Conservation (phyloP, 805 yeast species). For the Lipomyces orientalis region DNA sequence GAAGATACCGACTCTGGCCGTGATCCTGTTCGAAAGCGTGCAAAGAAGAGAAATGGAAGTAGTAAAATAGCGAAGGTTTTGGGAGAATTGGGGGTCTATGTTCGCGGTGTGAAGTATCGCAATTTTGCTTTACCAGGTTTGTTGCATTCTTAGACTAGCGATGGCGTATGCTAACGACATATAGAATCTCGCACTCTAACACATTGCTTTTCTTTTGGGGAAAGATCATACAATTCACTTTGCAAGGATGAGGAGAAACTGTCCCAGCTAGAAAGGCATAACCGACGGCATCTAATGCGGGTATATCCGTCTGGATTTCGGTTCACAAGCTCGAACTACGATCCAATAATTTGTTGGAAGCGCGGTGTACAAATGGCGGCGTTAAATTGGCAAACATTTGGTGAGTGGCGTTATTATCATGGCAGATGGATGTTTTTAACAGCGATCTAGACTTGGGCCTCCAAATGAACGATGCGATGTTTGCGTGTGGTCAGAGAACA, state of each 20-base stretch:
- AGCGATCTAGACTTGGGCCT: conserved; percentile 8
- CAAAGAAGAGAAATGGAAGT: conserved; percentile 28
- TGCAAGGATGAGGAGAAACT: conserved; percentile 63
- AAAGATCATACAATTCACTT: conserved; percentile 67
- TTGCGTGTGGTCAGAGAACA: conserved; percentile 59
- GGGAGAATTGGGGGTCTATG: conserved; percentile 69
- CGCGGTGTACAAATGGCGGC: conserved; percentile 94
- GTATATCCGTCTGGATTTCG: conserved; percentile 85
- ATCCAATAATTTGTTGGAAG: conserved; percentile 80
- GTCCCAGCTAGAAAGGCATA: conserved; percentile 73
- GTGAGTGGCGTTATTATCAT: not conserved
- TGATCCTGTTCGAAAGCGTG: conserved; percentile 46
- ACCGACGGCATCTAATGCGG: conserved; percentile 74
- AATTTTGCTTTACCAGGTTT: conserved; percentile 73
- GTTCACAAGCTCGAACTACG: conserved; percentile 78
- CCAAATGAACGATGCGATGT: conserved; percentile 75
- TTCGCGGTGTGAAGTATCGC: conserved; percentile 76
- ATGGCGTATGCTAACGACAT: not conserved
- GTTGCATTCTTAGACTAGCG: not conserved
- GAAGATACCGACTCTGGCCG: conserved; percentile 45
- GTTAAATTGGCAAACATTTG: conserved; percentile 94
- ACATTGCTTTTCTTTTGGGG: conserved; percentile 88
- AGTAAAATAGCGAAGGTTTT: conserved; percentile 49
- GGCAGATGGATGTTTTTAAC: not conserved
- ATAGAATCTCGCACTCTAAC: conserved; percentile 73